Evolutionary conservation across 805 yeast species (phyloP), one percentile per base, ranked within the genome.

Genomic region (Isabelozyma heimii): DNA sequence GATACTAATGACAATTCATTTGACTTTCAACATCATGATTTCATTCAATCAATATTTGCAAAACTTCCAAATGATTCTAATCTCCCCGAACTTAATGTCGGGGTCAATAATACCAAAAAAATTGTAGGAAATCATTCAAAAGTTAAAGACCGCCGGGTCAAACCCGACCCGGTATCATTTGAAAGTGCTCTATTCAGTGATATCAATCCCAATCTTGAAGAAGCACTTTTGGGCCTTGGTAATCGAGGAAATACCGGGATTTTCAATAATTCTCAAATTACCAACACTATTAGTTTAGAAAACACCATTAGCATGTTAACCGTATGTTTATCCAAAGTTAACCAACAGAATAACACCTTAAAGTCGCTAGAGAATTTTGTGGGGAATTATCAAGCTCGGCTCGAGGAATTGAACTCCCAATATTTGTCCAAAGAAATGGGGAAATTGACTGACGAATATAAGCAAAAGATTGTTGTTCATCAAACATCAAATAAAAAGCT

Each of bases 151-250:
- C n/a, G 35, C n/a, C 5, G n/a, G n/a, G 35, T 2, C 2, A 30
- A 30, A 30, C n/a, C 35, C 4, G 14, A 47, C 40, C n/a, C 35
- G 30, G 6, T 45, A 10, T 50, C 82, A 3, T 81, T 81, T 60
- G 86, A 82, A 52, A 76, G 76, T 24, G 85, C 86, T 2, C 69
- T 84, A 67, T 84, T 82, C 63, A 85, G 87, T 24, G 87, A 83
- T 60, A 75, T 81, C 15, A 73, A 77, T 54, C 72, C 76, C 5
- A 55, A 62, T 27, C 48, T 81, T 27, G 86, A 82, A 54, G 85
- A 80, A 51, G 65, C 72, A 38, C 63, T 81, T 9, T 55, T 81
- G 28, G 83, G 82, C 0, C 62, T 76, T 3, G 73, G 73, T 50
- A 74, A 78, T 38, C 73, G 73, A 46, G 70, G 75, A 13, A 68